Evolutionary conservation across 169 alveolate genomes (phyloP).

Genomic region (Babesia caballi): DNA sequence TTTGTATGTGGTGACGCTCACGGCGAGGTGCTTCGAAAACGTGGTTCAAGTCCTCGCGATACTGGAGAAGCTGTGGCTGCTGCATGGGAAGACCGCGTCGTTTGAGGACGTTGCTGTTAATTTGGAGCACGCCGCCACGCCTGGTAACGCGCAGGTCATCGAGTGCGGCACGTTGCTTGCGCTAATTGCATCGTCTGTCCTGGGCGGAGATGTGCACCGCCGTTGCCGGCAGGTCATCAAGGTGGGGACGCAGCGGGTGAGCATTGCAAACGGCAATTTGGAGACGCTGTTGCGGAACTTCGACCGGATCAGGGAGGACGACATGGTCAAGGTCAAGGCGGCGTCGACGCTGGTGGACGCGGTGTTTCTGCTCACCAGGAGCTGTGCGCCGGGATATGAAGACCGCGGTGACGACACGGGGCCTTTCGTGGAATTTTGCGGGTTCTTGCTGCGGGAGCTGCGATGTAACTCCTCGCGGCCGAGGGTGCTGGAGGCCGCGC

Average conservation of each 20-base stretch:
- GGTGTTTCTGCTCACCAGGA: not conserved
- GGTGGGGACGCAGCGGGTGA: not conserved
- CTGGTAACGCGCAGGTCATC: not conserved
- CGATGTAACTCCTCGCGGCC: not conserved
- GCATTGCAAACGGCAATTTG: not conserved
- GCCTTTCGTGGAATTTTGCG: not conserved
- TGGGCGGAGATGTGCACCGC: constrained; percentile 10
- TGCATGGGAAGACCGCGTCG: not conserved
- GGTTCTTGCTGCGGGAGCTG: not conserved
- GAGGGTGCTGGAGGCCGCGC: constrained; percentile 18
- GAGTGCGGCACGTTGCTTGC: constrained; percentile 9
- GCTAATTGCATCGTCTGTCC: not conserved
- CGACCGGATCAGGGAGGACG: constrained; percentile 10
- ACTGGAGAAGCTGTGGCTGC: constrained; percentile 3
- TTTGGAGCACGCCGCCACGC: not conserved
- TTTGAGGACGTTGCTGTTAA: not conserved
- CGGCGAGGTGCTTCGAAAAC: constrained; percentile 24
- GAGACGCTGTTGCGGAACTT: not conserved
- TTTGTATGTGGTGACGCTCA: not conserved
- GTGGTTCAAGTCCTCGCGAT: constrained; percentile 5
- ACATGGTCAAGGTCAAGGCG: constrained; percentile 7
- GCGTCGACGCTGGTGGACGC: constrained; percentile 1
- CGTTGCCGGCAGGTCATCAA: not conserved
- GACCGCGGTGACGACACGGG: not conserved
- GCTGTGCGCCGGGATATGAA: too few species aligned